A percentile compares a stretch with the other conserved stretches of the same genome.
Conservation (phyloP, 495 filamentous ascomycete genomes). For the Aspergillus carlsbadensis region DNA sequence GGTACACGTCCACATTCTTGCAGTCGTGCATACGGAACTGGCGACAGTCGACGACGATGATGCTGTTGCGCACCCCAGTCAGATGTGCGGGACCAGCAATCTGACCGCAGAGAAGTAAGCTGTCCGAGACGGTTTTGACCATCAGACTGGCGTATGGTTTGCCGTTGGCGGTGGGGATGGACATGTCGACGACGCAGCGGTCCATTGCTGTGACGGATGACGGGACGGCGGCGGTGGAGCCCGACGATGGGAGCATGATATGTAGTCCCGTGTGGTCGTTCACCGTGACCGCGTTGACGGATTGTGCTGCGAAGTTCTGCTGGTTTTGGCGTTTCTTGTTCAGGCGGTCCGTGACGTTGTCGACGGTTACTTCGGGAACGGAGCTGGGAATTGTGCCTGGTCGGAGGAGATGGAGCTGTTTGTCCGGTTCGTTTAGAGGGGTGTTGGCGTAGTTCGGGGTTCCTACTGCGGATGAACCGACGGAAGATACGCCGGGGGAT, state of each 20-base stretch:
- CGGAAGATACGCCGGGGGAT: constrained; percentile 44
- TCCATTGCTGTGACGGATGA: constrained; percentile 70
- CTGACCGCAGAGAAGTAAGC: constrained; percentile 72
- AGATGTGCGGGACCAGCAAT: constrained; percentile 80
- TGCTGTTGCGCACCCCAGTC: constrained; percentile 69
- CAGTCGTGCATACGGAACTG: constrained; percentile 94
- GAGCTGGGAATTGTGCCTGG: constrained; percentile 42
- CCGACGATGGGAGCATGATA: constrained; percentile 65
- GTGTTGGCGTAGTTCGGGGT: constrained; percentile 54
- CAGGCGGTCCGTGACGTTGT: constrained; percentile 17
- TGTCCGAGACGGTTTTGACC: constrained; percentile 65
- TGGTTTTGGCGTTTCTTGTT: constrained; percentile 20
- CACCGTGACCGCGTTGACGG: constrained; percentile 59
- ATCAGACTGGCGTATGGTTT: constrained; percentile 72
- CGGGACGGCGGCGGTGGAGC: constrained; percentile 64
- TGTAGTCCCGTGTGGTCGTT: constrained; percentile 62
- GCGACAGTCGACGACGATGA: constrained; percentile 71
- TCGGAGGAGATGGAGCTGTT: constrained; percentile 32
- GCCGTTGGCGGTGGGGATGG: constrained; percentile 58
- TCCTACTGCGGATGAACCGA: constrained; percentile 48
- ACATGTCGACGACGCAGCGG: constrained; percentile 78
- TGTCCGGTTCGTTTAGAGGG: constrained; percentile 45
- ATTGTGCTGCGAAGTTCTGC: constrained; percentile 28
- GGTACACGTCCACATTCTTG: constrained; percentile 73
- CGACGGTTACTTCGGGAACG: constrained; percentile 23